phyloP scores from a whole-genome alignment of 495 filamentous ascomycete species.

The Hypoxylon trugodes region DNA sequence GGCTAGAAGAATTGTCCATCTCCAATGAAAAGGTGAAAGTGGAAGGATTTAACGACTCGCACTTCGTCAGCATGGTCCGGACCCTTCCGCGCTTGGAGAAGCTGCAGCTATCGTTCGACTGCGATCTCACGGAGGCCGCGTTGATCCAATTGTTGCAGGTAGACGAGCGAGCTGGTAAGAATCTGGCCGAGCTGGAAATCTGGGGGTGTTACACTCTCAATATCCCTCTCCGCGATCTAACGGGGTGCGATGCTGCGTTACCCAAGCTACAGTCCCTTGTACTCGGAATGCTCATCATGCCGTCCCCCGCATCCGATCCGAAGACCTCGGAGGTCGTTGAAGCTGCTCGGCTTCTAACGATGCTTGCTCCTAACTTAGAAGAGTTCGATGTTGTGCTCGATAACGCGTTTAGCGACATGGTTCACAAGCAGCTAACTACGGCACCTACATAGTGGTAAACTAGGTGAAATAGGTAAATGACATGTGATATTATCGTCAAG shows the following conservation, averaged over 20 bases:
- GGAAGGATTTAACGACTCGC: not conserved
- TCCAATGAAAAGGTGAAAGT: not conserved
- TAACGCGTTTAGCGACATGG: not conserved
- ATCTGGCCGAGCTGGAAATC: not conserved
- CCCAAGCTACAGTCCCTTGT: not conserved
- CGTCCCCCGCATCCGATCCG: not conserved
- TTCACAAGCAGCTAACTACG: no score
- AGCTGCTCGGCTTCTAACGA: not conserved
- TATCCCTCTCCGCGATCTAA: no score
- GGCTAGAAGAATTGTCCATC: not conserved
- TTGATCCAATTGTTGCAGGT: not conserved
- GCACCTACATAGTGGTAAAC: no score
- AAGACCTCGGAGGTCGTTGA: not conserved
- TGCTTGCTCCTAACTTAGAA: not conserved
- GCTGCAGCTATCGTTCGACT: not conserved
- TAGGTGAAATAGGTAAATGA: no score
- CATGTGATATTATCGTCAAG: not conserved
- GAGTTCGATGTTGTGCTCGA: not conserved
- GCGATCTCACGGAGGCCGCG: constrained; percentile 3
- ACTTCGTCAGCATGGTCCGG: not conserved
- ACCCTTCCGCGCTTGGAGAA: not conserved
- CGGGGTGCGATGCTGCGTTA: not conserved
- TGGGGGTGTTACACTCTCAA: not conserved
- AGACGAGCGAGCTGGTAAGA: not conserved
- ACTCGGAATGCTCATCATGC: not conserved